A percentile compares a stretch with the other conserved stretches of the same genome.
Conservation (phyloP, 2,329 filamentous ascomycete genomes). For the Aphanocladium album region DNA sequence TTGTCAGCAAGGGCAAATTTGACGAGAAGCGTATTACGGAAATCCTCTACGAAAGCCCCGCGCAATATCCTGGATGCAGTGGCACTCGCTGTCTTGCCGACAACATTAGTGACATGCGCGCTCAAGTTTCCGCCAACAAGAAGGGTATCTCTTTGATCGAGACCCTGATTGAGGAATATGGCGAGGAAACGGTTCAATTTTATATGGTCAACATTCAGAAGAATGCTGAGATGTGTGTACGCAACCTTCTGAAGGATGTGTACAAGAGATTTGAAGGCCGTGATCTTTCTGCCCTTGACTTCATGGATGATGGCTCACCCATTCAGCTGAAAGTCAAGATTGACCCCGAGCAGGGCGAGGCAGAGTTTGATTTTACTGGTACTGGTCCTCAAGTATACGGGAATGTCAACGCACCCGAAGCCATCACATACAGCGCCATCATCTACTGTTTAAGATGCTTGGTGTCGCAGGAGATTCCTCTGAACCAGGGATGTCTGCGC, state of each 20-base stretch:
- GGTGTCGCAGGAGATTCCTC: constrained; percentile 74
- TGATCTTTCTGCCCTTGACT: constrained; percentile 66
- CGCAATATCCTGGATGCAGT: constrained; percentile 68
- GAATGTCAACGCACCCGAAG: constrained; percentile 76
- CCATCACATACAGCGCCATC: constrained; percentile 79
- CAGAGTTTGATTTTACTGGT: constrained; percentile 73
- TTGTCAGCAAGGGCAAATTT: constrained; percentile 71
- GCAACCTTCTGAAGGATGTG: constrained; percentile 66
- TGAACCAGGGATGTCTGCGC: constrained; percentile 77
- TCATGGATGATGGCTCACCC: constrained; percentile 80
- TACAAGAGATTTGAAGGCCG: constrained; percentile 65
- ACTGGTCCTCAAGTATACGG: constrained; percentile 76
- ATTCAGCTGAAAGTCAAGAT: constrained; percentile 72
- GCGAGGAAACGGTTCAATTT: constrained; percentile 71
- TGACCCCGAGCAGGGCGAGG: constrained; percentile 68
- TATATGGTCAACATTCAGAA: constrained; percentile 80
- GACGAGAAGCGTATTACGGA: constrained; percentile 72
- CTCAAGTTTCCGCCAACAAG: constrained; percentile 78
- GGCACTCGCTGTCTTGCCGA: constrained; percentile 74
- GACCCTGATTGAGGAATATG: constrained; percentile 70
- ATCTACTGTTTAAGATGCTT: constrained; percentile 80
- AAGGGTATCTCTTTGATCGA: constrained; percentile 81
- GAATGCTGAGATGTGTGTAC: constrained; percentile 71
- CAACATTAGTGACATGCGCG: constrained; percentile 78
- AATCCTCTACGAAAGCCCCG: constrained; percentile 67